Evolutionary conservation across 192 early-diverging fungal species (phyloP), one percentile per base, ranked within the genome.

Genomic region (Bifiguratus adelaidae): DNA sequence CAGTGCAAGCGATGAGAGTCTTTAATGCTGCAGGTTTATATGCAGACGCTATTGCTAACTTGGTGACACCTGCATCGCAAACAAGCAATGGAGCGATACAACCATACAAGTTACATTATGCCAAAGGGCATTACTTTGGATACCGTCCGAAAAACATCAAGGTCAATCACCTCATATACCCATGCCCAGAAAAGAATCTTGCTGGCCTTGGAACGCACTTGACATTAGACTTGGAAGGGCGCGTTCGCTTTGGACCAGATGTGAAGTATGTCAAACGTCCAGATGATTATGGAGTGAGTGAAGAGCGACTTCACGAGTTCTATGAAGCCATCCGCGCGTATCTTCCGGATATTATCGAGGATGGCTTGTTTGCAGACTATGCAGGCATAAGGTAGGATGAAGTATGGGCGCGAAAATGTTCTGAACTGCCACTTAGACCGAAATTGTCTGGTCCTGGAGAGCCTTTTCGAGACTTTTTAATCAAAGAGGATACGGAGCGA

Each of bases 221-320:
- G 11, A 90, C 85, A 0, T 46, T 92, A 20, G 89, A 92, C 54
- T 37, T 92, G 69, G 69, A 71, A 5, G 87, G 86, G 0, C 59
- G 60, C 15, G 75, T 84, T 43, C 76, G 81, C 29, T 91, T 93
- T 50, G 90, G 90, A 1, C 90, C 90, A 0, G 84, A 91, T 50
- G 50, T 84, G 7, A 41, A 74, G 24, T 89, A 81, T 54, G 43
- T 81, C 1, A 52, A 73, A 6, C 46, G 47, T 4, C 67, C 70
- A 13, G 34, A 65, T 15, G 82, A 93, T 53, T 83, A 88, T 21
- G 41, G 48, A 8, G 42, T 83, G 2, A 48, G 47, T 12, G 63
- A 67, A 1, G 65, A 74, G 4, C 52, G 64, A 4, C 32, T 67
- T 18, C 35, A 71, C 0, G 35, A 46, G 4, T 79, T 86, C 20